Evolutionary conservation across 306 rosid species (phyloP).

Genomic region (Luffa aegyptiaca): DNA sequence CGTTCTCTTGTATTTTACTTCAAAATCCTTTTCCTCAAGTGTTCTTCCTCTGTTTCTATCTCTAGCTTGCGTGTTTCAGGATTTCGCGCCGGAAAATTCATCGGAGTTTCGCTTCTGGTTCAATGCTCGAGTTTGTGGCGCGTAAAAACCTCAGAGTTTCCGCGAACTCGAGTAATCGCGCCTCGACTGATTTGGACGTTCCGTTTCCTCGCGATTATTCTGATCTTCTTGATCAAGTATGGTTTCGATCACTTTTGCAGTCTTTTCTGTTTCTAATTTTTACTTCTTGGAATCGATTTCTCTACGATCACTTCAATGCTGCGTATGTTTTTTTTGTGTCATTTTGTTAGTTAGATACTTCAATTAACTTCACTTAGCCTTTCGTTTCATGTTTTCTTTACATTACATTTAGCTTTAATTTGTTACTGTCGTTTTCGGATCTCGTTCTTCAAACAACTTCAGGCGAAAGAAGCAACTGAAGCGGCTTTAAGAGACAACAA

Average conservation of each 20-base stretch:
- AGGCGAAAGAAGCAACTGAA: constrained; percentile 69
- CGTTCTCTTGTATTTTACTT: constrained; percentile 2
- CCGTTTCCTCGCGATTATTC: constrained; percentile 66
- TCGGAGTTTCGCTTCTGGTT: constrained; percentile 14
- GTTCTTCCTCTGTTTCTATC: background rate
- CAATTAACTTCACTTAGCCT: background rate
- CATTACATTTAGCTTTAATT: background rate
- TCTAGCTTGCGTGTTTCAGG: constrained; percentile 27
- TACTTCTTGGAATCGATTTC: background rate
- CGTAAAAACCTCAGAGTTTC: constrained; percentile 14
- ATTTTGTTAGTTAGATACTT: background rate
- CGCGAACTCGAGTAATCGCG: constrained; percentile 30
- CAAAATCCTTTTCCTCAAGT: background rate
- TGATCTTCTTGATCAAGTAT: constrained; percentile 77
- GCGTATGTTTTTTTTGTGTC: background rate
- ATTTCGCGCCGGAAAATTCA: constrained; percentile 13
- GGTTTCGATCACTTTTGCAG: background rate
- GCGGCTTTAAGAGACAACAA: constrained; percentile 65
- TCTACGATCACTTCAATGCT: background rate
- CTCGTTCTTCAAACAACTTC: constrained; percentile 19
- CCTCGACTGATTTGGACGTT: constrained; percentile 38
- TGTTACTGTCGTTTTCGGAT: constrained; percentile 13
- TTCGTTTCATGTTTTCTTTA: background rate
- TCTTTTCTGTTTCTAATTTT: background rate
- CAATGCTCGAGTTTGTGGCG: constrained; percentile 11